Base-by-base conservation (phyloP, 2,329 filamentous ascomycete genomes). In the Tolypocladium cylindrosporum region DNA sequence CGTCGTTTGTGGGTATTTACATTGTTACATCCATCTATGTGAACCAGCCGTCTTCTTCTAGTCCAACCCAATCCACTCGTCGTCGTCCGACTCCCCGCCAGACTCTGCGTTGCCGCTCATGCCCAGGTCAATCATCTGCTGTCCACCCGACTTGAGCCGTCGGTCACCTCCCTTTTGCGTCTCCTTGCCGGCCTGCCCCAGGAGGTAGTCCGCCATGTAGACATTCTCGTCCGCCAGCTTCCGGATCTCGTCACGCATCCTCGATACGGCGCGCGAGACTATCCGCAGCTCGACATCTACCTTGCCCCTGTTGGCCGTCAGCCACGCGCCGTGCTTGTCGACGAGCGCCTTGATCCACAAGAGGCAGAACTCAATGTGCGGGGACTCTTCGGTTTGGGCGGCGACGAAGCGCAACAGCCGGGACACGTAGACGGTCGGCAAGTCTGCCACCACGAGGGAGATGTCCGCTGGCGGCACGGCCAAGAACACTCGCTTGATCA, bases 321-420 rank as follows among this genome's bases (percentile, higher is more conserved):
- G 80, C 79, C 88, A 93, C 27, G 88, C 81, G 40, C 94, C 94
- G 70, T 97, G 93, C 65, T 85, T 86, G 66, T 89, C 88, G 59
- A 97, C 78, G 40, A 88, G 75, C 1, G 90, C 85, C 71, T 94
- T 90, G 67, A 97, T 89, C 94, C 94, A 99, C 10, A 93, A 76
- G 51, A 99, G 77, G 67, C 94, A 96, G 74, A 97, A 95, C 74
- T 99, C 94, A 5, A 99, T 82, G 76, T 97, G 93, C 1, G 92
- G 93, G 2, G 88, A 92, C 68, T 93, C 86, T 66, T 97, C 93
- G 1, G 90, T 89, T 67, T 96, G 90, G 11, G 88, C 82, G 2
- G 91, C 91, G 8, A 97, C 88, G 63, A 96, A 96, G 52, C 91
- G 88, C 55, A 99, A 79, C 14, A 97, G 77, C 3, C 90, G 85